Base-by-base conservation (phyloP, 1,139 yeast genomes). In the Taphrina pruni region DNA sequence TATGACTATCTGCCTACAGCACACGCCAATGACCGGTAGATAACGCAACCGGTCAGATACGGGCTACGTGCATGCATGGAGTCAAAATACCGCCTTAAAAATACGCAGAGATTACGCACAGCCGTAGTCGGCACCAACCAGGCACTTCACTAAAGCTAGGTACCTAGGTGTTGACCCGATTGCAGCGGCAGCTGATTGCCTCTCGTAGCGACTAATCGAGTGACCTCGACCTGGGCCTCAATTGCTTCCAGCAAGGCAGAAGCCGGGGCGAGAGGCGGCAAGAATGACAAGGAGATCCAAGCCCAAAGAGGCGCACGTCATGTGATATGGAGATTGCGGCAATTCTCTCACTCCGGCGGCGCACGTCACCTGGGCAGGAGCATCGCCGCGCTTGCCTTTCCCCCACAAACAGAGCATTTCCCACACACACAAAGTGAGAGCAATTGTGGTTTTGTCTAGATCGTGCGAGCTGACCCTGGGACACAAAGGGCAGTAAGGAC, bases 291-390 rank as follows among this genome's bases (percentile, higher is more conserved):
- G 48, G 48, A 45, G 48, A 45, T 45, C 48, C 4, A 12, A 12
- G 48, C 48, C 48, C 12, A 7, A 20, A 45, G 43, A 45, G 48
- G 48, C 48, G 48, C 48, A 12, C n/a, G 48, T 45, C 48, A 45
- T 45, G 48, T 45, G 48, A 45, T 45, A 11, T 39, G 32, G 32
- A 12, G 48, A 45, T 45, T 45, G 48, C 48, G 48, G 48, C 48
- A 45, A 14, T 14, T 14, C 11, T 14, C 14, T 39, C 14, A 39
- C 14, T 39, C 32, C 32, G 32, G 32, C 32, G 32, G 32, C 32
- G 32, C 32, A 26, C 32, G 32, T 26, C 32, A 26, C 4, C 32
- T 2, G 32, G 4, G 32, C 32, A 26, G 2, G 17, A 17, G 6
- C 43, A 14, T 9, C 43, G 11, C 43, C 43, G 43, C 14, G 14